Percentiles rank a stretch among this genome's conserved stretches.
These are phyloP conservation scores for Chrysanthemum seticuspe DNA, from an alignment of 129 eudicot species.

Conservation along the genomic window DNA sequence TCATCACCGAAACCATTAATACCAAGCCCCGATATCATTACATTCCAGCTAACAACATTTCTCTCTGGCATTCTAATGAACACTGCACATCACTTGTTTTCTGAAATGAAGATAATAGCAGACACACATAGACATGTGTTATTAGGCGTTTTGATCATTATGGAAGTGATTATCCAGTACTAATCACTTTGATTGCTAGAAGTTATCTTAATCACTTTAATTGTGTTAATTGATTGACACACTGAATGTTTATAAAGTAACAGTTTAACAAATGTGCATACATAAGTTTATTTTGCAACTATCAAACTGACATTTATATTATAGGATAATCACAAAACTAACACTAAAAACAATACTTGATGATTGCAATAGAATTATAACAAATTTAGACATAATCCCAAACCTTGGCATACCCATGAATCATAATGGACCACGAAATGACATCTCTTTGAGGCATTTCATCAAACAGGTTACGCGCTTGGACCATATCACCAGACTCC, in stretches of 20 bases:
- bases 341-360: too few species aligned
- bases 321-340: too few species aligned
- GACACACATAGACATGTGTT: conserved; percentile 9
- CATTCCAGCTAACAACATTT: conserved; percentile 46
- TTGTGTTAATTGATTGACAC: too few species aligned
- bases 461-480: conserved; percentile 49
- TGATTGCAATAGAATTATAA: too few species aligned
- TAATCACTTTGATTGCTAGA: neutral
- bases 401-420: conserved; percentile 58
- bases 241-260: too few species aligned
- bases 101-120: conserved; percentile 35
- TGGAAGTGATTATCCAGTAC: neutral
- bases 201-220: too few species aligned
- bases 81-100: conserved; percentile 35
- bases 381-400: conserved; percentile 10
- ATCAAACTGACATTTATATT: too few species aligned
- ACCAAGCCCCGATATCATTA: conserved; percentile 51
- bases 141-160: neutral
- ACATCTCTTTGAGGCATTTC: conserved; percentile 49
- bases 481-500: conserved; percentile 35
- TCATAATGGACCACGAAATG: conserved; percentile 52
- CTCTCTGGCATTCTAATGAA: conserved; percentile 32
- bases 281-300: too few species aligned
- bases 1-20: conserved; percentile 35
- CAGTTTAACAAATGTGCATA: too few species aligned